These are phyloP conservation scores for Lepiota venenata DNA, from an alignment of 768 basidiomycete genomes.

Conservation along the genomic window DNA sequence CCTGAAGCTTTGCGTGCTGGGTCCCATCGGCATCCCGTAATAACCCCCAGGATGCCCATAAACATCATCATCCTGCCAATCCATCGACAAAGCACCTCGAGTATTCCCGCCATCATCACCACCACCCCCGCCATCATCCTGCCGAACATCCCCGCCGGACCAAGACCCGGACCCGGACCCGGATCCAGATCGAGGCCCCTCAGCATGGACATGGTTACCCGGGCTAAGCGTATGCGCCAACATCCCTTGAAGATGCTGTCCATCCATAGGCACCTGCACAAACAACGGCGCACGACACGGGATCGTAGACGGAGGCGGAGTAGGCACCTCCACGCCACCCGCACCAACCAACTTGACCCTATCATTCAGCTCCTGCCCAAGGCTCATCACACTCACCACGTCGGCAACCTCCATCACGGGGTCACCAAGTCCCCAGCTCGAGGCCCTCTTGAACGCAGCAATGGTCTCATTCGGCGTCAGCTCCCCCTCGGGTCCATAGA, in stretches of 20 bases:
- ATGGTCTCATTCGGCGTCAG: neutral
- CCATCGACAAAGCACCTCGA: constrained; percentile 4
- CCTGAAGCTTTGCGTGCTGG: constrained; percentile 7
- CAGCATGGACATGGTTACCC: neutral
- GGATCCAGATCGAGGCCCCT: neutral
- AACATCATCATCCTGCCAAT: constrained; percentile 9
- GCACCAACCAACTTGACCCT: constrained; percentile 16
- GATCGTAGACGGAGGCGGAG: too few species aligned
- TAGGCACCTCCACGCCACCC: constrained; percentile 13
- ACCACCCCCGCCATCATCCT: neutral
- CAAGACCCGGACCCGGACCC: neutral
- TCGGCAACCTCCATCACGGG: constrained; percentile 30
- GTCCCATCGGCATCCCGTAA: constrained; percentile 9
- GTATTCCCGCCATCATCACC: neutral
- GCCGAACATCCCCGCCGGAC: neutral
- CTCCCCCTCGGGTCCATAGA: constrained; percentile 4
- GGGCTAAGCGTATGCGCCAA: constrained; percentile 1
- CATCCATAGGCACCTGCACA: too few species aligned
- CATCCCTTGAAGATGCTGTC: neutral
- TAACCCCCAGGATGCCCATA: constrained; percentile 8
- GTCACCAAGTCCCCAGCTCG: constrained; percentile 60
- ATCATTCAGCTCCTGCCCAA: constrained; percentile 37
- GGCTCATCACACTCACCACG: constrained; percentile 30
- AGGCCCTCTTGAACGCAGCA: constrained; percentile 39
- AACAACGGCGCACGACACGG: too few species aligned